These are phyloP conservation scores for Erigeron philadelphicus DNA, from an alignment of 140 eudicot species.

Conservation along the genomic window DNA sequence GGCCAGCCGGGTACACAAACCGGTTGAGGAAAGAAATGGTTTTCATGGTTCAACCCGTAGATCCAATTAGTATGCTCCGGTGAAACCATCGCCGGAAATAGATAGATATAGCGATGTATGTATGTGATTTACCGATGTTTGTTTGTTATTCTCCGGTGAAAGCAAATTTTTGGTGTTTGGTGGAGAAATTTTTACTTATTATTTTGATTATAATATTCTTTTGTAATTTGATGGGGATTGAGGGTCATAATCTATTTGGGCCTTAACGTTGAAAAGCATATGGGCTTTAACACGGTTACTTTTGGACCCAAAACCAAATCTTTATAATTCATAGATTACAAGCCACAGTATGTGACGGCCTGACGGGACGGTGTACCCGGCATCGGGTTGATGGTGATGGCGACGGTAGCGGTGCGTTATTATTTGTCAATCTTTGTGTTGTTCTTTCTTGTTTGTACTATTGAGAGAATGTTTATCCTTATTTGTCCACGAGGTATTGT, in stretches of 20 bases:
- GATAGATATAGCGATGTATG: neutral
- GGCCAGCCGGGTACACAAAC: conserved; percentile 46
- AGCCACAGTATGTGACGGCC: no score
- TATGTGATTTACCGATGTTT: neutral
- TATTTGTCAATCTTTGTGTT: no score
- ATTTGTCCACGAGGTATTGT: no score
- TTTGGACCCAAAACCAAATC: no score
- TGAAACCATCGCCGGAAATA: conserved; percentile 45
- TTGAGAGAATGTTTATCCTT: no score
- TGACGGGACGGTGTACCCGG: no score
- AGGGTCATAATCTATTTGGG: neutral
- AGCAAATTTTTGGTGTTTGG: conserved; percentile 10
- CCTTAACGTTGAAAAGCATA: no score
- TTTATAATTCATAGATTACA: no score
- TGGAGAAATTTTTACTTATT: conserved; percentile 8
- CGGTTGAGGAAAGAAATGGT: conserved; percentile 31
- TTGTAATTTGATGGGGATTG: neutral
- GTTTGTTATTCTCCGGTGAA: conserved; percentile 16
- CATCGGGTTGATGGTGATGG: no score
- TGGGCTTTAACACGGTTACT: no score
- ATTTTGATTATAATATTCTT: neutral
- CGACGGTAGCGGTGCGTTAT: no score
- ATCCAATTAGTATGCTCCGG: conserved; percentile 75
- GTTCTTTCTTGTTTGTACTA: no score
- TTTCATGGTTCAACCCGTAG: conserved; percentile 54